Conservation (phyloP, 352 stramenopile species). For the Thalassiosira delicatula region DNA sequence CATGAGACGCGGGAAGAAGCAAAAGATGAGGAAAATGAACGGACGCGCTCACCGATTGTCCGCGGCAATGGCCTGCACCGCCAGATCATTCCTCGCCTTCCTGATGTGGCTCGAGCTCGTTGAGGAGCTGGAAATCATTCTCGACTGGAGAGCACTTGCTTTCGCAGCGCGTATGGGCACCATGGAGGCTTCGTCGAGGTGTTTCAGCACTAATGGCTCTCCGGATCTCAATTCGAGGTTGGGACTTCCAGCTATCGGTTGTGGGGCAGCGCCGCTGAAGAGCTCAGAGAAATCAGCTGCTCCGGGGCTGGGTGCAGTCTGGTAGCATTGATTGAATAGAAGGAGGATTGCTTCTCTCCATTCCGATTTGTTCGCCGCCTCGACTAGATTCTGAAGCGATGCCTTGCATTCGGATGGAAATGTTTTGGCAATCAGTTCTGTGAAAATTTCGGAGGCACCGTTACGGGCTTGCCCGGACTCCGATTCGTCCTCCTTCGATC, state of each 20-base stretch:
- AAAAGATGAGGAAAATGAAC: too few relatives aligned
- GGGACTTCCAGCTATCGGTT: constrained; percentile 18
- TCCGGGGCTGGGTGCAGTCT: background rate
- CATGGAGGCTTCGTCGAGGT: constrained; percentile 43
- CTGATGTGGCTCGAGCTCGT: constrained; percentile 46
- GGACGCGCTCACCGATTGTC: constrained; percentile 60
- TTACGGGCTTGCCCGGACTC: background rate
- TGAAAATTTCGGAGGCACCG: constrained; percentile 36
- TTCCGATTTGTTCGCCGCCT: constrained; percentile 52
- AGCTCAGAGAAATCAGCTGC: constrained; percentile 30
- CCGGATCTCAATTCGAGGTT: constrained; percentile 54
- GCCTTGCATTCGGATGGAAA: constrained; percentile 46
- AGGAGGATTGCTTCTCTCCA: constrained; percentile 56
- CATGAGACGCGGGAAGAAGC: too few relatives aligned
- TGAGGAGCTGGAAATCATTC: constrained; percentile 58
- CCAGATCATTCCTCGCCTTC: constrained; percentile 55
- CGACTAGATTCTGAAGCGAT: constrained; percentile 50
- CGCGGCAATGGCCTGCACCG: constrained; percentile 59
- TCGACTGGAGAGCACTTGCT: constrained; percentile 63
- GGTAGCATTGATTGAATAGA: constrained; percentile 56
- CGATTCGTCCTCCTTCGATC: constrained; percentile 3
- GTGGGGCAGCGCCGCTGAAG: constrained; percentile 19
- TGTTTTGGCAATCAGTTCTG: constrained; percentile 37
- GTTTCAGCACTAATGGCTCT: constrained; percentile 55
- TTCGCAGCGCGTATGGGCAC: constrained; percentile 66